Conservation (phyloP, 2,329 filamentous ascomycete species). For the Parafenestella ontariensis region DNA sequence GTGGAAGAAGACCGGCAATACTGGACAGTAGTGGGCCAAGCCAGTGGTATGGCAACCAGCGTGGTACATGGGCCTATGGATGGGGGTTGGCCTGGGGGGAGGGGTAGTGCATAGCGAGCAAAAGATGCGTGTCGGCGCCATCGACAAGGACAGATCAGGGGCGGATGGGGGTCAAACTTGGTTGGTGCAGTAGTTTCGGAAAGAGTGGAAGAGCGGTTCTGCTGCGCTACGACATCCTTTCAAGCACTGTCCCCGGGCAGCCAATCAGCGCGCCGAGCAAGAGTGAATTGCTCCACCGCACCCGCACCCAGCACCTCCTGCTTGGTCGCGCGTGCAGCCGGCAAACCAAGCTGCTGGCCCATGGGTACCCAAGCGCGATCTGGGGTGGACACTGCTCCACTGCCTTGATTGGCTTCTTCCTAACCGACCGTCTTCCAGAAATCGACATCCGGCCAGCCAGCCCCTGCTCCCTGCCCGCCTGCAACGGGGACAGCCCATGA, state of each 20-base stretch:
- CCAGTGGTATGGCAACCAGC: conserved; percentile 20
- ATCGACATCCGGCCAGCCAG: conserved; percentile 29
- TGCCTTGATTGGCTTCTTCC: conserved; percentile 26
- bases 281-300: conserved; percentile 21
- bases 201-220: conserved; percentile 26
- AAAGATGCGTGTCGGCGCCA: conserved; percentile 27
- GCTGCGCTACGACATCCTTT: conserved; percentile 23
- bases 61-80: conserved; percentile 22
- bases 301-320: conserved; percentile 36
- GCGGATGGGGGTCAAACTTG: conserved; percentile 29
- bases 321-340: conserved; percentile 37
- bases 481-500: conserved; percentile 29
- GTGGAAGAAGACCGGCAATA: conserved; percentile 28
- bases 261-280: conserved; percentile 14
- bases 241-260: conserved; percentile 9
- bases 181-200: conserved; percentile 42
- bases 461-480: conserved; percentile 25
- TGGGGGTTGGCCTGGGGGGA: conserved; percentile 9
- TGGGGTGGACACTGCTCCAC: conserved; percentile 32
- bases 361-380: conserved; percentile 42
- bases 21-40: conserved; percentile 18
- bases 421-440: conserved; percentile 46
- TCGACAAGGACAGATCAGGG: conserved; percentile 32
- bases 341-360: conserved; percentile 43
- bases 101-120: conserved; percentile 25